These are phyloP conservation scores for Spencermartinsiella europaea DNA, from an alignment of 805 yeast species.

Conservation along the genomic window DNA sequence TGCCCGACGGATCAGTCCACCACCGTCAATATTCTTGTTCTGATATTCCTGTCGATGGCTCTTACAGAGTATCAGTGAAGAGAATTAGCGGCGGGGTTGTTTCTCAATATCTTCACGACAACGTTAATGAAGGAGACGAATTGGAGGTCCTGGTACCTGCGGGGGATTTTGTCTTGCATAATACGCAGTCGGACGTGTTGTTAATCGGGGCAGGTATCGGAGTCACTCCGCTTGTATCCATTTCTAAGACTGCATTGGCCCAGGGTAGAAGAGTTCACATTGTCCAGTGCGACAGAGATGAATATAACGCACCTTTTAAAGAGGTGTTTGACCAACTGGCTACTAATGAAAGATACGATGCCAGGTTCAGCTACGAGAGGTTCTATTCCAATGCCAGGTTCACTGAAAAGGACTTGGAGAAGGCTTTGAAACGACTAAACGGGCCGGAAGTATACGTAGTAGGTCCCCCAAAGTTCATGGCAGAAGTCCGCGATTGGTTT, in stretches of 20 bases:
- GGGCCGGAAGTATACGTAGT: constrained; percentile 14
- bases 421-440: not conserved
- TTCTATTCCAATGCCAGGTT: constrained; percentile 6
- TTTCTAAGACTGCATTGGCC: constrained; percentile 38
- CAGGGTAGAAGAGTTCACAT: constrained; percentile 34
- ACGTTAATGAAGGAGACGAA: constrained; percentile 43
- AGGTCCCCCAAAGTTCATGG: constrained; percentile 25
- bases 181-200: constrained; percentile 26
- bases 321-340: constrained; percentile 12
- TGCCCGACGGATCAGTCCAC: constrained; percentile 35
- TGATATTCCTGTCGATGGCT: constrained; percentile 22
- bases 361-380: constrained; percentile 9
- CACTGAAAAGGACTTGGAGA: not conserved
- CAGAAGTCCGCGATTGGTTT: constrained; percentile 5
- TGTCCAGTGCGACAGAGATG: constrained; percentile 32
- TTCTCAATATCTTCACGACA: constrained; percentile 46
- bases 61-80: constrained; percentile 56
- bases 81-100: constrained; percentile 43
- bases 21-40: constrained; percentile 61
- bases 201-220: constrained; percentile 63
- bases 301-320: constrained; percentile 16
- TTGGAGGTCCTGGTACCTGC: constrained; percentile 53
- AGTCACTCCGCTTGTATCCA: constrained; percentile 57
- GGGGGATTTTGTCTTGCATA: constrained; percentile 43
- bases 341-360: constrained; percentile 4